phyloP scores from a whole-genome alignment of 2,329 filamentous ascomycete genomes.

The Aspergillus sojae region DNA sequence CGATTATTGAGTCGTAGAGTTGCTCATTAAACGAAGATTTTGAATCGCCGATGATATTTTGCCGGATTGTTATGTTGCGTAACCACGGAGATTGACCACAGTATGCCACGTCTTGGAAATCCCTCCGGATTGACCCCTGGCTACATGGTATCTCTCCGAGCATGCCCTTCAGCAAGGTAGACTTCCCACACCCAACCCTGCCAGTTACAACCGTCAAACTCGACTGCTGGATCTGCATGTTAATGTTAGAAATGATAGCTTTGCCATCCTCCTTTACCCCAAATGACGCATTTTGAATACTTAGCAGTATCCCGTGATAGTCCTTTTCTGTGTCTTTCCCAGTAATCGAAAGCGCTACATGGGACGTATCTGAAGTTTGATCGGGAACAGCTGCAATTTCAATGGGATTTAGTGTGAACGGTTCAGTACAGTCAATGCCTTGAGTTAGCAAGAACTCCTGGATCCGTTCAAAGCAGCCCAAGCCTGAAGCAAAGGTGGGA shows the following conservation, averaged over 20 bases:
- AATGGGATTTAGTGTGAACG: not conserved
- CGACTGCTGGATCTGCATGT: not conserved
- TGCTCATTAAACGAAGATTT: not conserved
- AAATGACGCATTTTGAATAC: not conserved
- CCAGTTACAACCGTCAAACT: not conserved
- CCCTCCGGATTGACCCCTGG: not conserved
- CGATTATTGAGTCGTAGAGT: not conserved
- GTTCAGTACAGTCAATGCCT: not conserved
- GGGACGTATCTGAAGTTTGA: not conserved
- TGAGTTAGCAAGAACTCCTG: not conserved
- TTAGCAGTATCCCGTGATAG: not conserved
- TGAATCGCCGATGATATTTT: not conserved
- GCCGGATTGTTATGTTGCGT: not conserved
- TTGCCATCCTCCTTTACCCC: not conserved
- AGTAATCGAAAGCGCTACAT: not conserved
- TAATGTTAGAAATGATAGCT: not conserved
- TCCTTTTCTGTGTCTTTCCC: not conserved
- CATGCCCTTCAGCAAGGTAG: not conserved
- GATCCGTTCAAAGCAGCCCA: not conserved
- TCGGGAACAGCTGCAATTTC: not conserved
- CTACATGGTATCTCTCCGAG: not conserved
- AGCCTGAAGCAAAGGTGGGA: not conserved
- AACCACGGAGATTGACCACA: not conserved
- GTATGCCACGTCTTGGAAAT: not conserved
- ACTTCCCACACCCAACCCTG: not conserved